Evolutionary conservation across 371 early-diverging fungal genomes (phyloP), one percentile per base, ranked within the genome.

Genomic region (Mucor indicus): DNA sequence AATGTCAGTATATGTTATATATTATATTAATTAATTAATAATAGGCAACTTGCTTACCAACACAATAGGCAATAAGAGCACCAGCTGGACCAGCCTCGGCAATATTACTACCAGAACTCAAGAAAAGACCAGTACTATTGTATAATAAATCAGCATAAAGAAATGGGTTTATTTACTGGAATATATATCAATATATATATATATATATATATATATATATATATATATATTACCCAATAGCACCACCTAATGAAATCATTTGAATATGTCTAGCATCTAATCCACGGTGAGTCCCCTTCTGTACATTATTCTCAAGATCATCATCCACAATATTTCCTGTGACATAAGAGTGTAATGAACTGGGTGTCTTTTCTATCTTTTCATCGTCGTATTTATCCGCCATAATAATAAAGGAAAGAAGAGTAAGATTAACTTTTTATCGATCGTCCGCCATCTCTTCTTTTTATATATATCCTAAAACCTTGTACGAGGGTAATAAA

Each of bases 241-340:
- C 81, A 44, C 87, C 87, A 31, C 86, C 87, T 16, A 85, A 75
- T 19, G 86, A 83, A 47, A 91, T 90, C 90, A 91, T 91, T 48
- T 81, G 72, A 57, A 90, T 67, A 42, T 90, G 90, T 38, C 90
- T 75, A 36, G 83, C 78, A 46, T 70, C 72, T 44, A 89, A 73
- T 45, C 71, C 69, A 31, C 87, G 79, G 48, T 83, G 67, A 8
- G 54, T 60, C 27, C 57, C 57, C 3, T 39, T 8, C 33, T 62
- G 57, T 22, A 56, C 29, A 74, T 27, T 27, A 27, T 27, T 27
- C 11, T 27, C 29, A 27, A 27, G 29, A 33, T 72, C 60, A 75
- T 77, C 55, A 11, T 40, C 37, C 19, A 29, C 25, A 4, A 22
- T 19, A 17, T 43, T 23, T 2, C 43, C 11, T n/a, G 55, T 48